phyloP scores from a whole-genome alignment of 768 basidiomycete species.

The Pulveroboletus sp. region DNA sequence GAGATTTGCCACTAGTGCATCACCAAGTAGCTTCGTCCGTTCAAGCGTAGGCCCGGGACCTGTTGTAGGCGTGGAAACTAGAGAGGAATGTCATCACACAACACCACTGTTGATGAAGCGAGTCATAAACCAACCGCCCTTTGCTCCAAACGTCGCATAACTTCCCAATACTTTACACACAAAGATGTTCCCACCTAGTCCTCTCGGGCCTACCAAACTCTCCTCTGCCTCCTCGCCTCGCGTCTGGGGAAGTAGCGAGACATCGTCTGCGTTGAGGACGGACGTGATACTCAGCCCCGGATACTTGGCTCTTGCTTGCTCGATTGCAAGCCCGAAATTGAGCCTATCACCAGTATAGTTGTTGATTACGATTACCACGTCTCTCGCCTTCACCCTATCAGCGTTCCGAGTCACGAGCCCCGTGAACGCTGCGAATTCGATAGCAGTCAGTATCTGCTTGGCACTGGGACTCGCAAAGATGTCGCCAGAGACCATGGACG shows the following conservation, averaged over 20 bases:
- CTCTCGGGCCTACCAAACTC: conserved; percentile 46
- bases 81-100: background rate
- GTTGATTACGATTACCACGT: conserved; percentile 35
- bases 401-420: conserved; percentile 20
- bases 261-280: conserved; percentile 56
- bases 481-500: conserved; percentile 54
- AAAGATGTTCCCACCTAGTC: conserved; percentile 45
- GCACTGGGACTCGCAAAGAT: conserved; percentile 63
- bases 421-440: conserved; percentile 43
- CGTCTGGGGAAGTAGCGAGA: conserved; percentile 39
- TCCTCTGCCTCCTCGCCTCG: conserved; percentile 6
- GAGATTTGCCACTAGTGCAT: conserved; percentile 30
- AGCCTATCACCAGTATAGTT: conserved; percentile 55
- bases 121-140: conserved; percentile 26
- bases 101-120: conserved; percentile 18
- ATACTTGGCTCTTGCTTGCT: conserved; percentile 42
- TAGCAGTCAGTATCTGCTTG: conserved; percentile 50
- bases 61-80: background rate
- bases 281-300: conserved; percentile 38
- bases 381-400: conserved; percentile 2
- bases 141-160: conserved; percentile 37
- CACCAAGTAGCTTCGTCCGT: conserved; percentile 28
- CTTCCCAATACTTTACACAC: conserved; percentile 58
- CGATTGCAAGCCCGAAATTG: conserved; percentile 56
- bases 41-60: conserved; percentile 12